phyloP scores from a whole-genome alignment of 1,284 basidiomycete genomes.

The Pulveroboletus sp. region DNA sequence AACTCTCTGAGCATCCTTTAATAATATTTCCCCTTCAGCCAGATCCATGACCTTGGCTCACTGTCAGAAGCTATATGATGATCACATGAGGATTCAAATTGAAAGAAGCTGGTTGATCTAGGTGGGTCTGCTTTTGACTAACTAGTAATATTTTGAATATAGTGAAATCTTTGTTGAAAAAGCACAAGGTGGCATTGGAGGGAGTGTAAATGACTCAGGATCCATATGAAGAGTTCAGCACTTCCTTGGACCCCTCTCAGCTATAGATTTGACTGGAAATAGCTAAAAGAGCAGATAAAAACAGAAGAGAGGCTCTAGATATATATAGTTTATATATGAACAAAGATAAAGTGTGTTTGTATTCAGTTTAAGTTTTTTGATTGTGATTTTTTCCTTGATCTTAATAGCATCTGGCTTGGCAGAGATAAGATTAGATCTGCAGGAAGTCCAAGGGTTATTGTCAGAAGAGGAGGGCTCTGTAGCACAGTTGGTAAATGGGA shows the following conservation, averaged over 20 bases:
- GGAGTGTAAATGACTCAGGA: too few relatives aligned
- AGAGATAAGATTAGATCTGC: constrained; percentile 1
- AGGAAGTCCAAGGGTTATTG: neutral
- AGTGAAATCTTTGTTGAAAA: constrained; percentile 10
- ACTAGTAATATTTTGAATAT: neutral
- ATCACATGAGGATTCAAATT: constrained; percentile 23
- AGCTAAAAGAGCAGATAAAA: too few relatives aligned
- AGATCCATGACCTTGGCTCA: constrained; percentile 19
- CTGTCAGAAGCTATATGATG: constrained; percentile 16
- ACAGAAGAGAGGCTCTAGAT: too few relatives aligned
- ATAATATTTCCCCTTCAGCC: constrained; percentile 14
- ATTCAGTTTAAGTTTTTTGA: too few relatives aligned
- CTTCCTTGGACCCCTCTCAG: too few relatives aligned
- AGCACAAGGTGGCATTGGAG: neutral
- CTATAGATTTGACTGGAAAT: too few relatives aligned
- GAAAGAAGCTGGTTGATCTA: constrained; percentile 16
- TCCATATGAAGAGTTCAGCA: too few relatives aligned
- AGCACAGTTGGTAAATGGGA: constrained; percentile 5
- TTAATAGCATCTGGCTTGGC: constrained; percentile 6
- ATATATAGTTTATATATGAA: too few relatives aligned
- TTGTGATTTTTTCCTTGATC: too few relatives aligned
- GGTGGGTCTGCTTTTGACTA: neutral
- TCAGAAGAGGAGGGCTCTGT: neutral
- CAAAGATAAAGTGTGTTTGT: too few relatives aligned
- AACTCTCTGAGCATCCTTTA: constrained; percentile 18